Base-by-base conservation (phyloP, 139 green algal species). In the Haematococcus lacustris region DNA sequence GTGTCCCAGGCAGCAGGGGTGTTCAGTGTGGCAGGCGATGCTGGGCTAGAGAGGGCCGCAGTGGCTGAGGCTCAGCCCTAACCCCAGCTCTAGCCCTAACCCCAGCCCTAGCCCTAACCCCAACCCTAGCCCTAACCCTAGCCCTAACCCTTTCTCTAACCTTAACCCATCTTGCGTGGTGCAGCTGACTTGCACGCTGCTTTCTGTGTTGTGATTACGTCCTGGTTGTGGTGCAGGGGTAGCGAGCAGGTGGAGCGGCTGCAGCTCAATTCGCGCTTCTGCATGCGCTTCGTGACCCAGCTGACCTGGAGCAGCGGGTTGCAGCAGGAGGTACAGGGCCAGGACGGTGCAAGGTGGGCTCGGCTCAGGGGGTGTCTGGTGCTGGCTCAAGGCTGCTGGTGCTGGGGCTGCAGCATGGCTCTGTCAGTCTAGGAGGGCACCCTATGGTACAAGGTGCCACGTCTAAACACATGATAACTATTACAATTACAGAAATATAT, bases 211-310 rank as follows among this genome's bases (percentile, higher is more conserved):
- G 43, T 53, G 43, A 53, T 28, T 17, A 17, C 43, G 17, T 53
- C 9, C 43, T n/a, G 17, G 5, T 32, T 28, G 68, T 66, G 43
- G 3, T 73, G 40, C 71, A 67, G 71, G 35, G 84, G 84, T 25
- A 76, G 50, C 40, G 72, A 83, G 30, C 35, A 72, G 3, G 72
- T 89, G 28, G 77, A 87, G 71, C 47, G 47, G 17, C 53, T 86
- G 68, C 32, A 66, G 13, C 50, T 89, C 13, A 80, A 86, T 62
- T 51, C 83, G 69, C 74, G 82, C 21, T 89, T 89, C 68, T 71
- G 73, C 51, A 71, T 89, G 50, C 6, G 32, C 7, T 87, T 89
- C 37, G 37, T 51, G 7, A 83, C 78, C 13, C 70, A 79, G 51
- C 78, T 89, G 25, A 77, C 75, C 17, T 89, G 85, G 81, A 4